phyloP scores from a whole-genome alignment of 2,329 filamentous ascomycete genomes.

The Fusarium sp. region DNA sequence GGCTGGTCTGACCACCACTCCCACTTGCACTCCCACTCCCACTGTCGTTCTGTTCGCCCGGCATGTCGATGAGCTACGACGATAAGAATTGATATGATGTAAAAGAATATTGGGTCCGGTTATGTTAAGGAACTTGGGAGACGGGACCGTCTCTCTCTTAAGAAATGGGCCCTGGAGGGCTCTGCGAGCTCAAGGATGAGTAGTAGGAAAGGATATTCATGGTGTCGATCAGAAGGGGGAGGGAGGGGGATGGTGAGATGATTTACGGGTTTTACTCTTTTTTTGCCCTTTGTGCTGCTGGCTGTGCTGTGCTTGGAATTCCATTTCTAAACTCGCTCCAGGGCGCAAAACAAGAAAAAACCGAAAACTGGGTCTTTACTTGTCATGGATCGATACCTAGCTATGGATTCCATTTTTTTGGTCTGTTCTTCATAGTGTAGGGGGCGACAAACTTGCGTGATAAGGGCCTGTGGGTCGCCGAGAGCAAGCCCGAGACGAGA shows the following conservation, averaged over 20 bases:
- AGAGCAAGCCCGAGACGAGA: constrained; percentile 48
- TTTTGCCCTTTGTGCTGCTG: not conserved
- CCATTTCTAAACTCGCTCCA: constrained; percentile 41
- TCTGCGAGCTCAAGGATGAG: constrained; percentile 29
- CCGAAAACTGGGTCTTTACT: constrained; percentile 46
- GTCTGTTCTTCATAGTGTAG: constrained; percentile 9
- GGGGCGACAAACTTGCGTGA: constrained; percentile 39
- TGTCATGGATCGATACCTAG: constrained; percentile 6
- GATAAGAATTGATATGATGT: not conserved
- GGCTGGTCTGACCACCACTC: constrained; percentile 43
- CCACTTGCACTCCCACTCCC: constrained; percentile 39
- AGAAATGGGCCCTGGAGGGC: constrained; percentile 34
- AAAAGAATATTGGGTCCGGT: constrained; percentile 19
- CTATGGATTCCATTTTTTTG: constrained; percentile 19
- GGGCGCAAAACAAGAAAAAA: constrained; percentile 40
- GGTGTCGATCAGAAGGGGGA: constrained; percentile 17
- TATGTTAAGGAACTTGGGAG: not conserved
- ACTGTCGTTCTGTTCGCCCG: constrained; percentile 47
- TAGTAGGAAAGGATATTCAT: constrained; percentile 39
- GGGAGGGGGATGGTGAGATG: constrained; percentile 32
- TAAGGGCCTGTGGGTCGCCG: constrained; percentile 50
- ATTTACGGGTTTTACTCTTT: constrained; percentile 28
- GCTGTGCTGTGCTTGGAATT: constrained; percentile 8
- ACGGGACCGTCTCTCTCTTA: constrained; percentile 13
- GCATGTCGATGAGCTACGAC: constrained; percentile 25